Conservation (phyloP, 176 grass and related monocot species). For the Cocos nucifera region DNA sequence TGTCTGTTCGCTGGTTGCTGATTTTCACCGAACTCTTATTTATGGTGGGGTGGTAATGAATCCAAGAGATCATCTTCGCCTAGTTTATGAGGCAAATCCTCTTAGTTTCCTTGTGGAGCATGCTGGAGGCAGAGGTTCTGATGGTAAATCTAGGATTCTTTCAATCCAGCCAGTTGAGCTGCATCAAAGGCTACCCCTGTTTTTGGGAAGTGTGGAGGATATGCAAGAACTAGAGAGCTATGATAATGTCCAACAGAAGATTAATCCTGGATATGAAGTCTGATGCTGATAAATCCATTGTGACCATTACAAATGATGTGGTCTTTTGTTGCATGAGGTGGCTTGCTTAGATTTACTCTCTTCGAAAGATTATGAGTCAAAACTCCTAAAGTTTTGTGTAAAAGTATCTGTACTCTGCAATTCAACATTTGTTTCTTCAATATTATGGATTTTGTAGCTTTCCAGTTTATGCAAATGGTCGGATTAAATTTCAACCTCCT, state of each 20-base stretch:
- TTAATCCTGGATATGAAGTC: conserved; percentile 89
- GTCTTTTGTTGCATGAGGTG: no score
- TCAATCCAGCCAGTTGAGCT: conserved; percentile 79
- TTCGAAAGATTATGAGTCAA: no score
- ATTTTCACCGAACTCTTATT: conserved; percentile 74
- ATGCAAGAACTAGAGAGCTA: conserved; percentile 93
- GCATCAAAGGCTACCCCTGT: conserved; percentile 83
- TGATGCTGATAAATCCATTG: conserved; percentile 11
- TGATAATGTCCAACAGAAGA: conserved; percentile 73
- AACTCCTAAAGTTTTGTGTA: no score
- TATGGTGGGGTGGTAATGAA: conserved; percentile 94
- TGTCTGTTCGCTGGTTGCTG: conserved; percentile 81
- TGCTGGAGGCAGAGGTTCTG: conserved; percentile 73
- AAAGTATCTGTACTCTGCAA: no score
- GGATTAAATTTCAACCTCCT: no score
- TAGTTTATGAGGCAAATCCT: conserved; percentile 86
- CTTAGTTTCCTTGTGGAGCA: conserved; percentile 86
- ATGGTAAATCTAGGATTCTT: conserved; percentile 69
- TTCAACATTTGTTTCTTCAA: no score
- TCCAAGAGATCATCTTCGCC: conserved; percentile 81
- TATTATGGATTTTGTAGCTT: no score
- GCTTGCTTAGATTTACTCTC: no score
- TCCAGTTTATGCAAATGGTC: no score
- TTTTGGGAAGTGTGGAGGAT: conserved; percentile 79
- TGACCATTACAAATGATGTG: no score